Evolutionary conservation across 2,329 filamentous ascomycete genomes (phyloP), one percentile per base, ranked within the genome.

Genomic region (Bipolaris sorokiniana): DNA sequence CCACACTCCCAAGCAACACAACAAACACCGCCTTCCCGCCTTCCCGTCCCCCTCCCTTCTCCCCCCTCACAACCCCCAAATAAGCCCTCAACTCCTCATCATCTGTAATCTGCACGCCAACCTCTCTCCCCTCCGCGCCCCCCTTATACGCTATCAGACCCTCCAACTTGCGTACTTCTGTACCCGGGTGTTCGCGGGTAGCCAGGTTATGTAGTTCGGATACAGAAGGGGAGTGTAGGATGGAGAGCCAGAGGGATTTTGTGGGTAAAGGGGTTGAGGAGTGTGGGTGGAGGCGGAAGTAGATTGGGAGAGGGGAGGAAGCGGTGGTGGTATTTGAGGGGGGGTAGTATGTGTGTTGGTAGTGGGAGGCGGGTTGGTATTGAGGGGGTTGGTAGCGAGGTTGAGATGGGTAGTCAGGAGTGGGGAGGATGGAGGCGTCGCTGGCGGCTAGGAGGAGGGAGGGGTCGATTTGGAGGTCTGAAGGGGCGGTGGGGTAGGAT

Each of bases 81-180:
- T 93, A 94, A 0, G 88, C 88, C 57, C 83, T 83, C 60, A 95
- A 73, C 76, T 94, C 90, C 60, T 86, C 84, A 65, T 93, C 88
- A 38, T 87, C 83, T 52, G 88, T 87, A 65, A 94, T 88, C 53
- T 82, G 78, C 67, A 90, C 83, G 15, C 80, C 80, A 42, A 90
- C 79, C 68, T 91, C 88, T 48, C 81, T 81, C 5, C 84, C 86
- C 5, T 62, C 59, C 7, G 59, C 56, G 1, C 11, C 58, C 4
- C 59, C 60, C 23, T 58, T 55, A 36, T 81, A 66, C 67, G 84
- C 85, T 48, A 91, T 80, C 23, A 91, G 76, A 2, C 89, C 90
- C 66, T 91, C 86, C 15, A 92, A 81, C 26, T 82, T 83, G 33
- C 83, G 77, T 48, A 89, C 85, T 13, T 83, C 69, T 0, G 83